phyloP scores from a whole-genome alignment of 495 filamentous ascomycete genomes.

The Durotheca rogersii region DNA sequence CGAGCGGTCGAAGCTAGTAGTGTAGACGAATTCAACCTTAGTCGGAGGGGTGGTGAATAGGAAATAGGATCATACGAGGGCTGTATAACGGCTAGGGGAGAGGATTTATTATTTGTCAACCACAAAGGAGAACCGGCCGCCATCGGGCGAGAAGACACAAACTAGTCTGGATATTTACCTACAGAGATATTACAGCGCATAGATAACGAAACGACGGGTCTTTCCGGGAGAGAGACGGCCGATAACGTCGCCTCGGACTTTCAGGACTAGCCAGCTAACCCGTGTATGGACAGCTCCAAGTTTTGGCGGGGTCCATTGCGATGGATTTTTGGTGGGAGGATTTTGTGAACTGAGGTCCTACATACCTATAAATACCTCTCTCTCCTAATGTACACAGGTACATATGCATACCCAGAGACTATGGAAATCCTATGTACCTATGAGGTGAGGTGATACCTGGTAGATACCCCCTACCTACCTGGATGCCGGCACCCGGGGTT shows the following conservation, averaged over 20 bases:
- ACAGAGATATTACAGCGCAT: too few species aligned
- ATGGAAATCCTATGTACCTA: too few species aligned
- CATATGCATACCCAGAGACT: not conserved
- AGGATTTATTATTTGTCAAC: slow-evolving; percentile 5
- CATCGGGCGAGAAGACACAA: slow-evolving; percentile 19
- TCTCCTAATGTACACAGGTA: too few species aligned
- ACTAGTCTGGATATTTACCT: slow-evolving; percentile 8
- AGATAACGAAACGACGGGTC: slow-evolving; percentile 29
- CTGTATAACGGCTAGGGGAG: not conserved
- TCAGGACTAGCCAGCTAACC: too few species aligned
- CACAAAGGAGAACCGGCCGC: slow-evolving; percentile 16
- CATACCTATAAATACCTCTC: too few species aligned
- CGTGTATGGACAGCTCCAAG: too few species aligned
- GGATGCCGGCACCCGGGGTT: too few species aligned
- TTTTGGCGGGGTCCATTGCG: too few species aligned
- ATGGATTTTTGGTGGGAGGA: too few species aligned
- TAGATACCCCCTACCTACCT: too few species aligned
- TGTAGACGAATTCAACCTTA: not conserved
- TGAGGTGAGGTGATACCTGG: too few species aligned
- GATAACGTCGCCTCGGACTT: slow-evolving; percentile 31
- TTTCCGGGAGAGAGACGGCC: slow-evolving; percentile 22
- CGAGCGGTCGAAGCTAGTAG: not conserved
- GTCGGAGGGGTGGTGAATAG: not conserved
- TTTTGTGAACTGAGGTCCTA: too few species aligned
- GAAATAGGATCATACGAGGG: not conserved